Evolutionary conservation across 371 early-diverging fungal genomes (phyloP), one percentile per base, ranked within the genome.

Genomic region (Syncephalastrum sp.): DNA sequence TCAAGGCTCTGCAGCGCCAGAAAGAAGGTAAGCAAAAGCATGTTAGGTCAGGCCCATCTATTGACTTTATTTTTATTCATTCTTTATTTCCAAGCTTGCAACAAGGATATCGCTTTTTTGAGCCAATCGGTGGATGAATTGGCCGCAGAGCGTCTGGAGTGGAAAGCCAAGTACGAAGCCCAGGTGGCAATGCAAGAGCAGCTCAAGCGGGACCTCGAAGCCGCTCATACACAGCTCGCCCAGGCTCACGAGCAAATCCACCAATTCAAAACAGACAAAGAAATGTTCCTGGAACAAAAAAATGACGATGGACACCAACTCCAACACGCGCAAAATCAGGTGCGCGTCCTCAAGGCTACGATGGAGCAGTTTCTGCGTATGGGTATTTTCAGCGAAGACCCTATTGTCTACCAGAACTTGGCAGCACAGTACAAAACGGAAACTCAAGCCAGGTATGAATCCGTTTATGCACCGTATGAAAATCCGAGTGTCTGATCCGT

Each of bases 291-390:
- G 6, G 60, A 71, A 16, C 70, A 44, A 66, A 25, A 42, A 50
- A 13, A 43, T 23, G 33, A 46, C 42, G 51, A 58, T 14, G 15
- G 46, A 44, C 23, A 24, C 0, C 68, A 75, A 24, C 60, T 75
- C 49, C 64, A 63, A 0, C 76, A 70, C 50, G 61, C 73, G n/a
- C 68, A 70, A 51, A 68, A 68, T 14, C 76, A 75, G 50, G 70
- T 75, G 0, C 59, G 69, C 12, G 61, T 75, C 5, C 49, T 75
- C 16, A 75, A 75, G 42, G 63, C 76, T 21, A 72, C 76, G 1
- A 72, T 75, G 76, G 76, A 72, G 47, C 76, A 75, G 25, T 70
- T 75, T 49, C 43, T 75, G 42, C 66, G 73, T 15, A 70, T 74
- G 66, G 74, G 74, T 27, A 66, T 74, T 6, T 74, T 74, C 47